phyloP scores from a whole-genome alignment of 352 stramenopile genomes.

The Pythium rhizo-oryzae region DNA sequence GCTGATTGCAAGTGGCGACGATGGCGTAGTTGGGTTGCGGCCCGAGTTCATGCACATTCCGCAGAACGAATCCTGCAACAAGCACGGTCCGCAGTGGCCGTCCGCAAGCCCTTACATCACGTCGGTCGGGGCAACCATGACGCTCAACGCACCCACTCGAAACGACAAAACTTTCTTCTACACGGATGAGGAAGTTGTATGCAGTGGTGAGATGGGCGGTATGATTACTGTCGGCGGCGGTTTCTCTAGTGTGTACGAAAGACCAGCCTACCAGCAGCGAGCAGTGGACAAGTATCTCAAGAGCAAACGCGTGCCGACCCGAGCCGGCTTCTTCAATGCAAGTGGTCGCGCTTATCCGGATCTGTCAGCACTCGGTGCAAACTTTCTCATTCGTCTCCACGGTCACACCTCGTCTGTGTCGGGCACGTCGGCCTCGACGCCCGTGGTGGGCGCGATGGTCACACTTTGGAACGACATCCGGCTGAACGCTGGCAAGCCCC shows the following conservation, averaged over 20 bases:
- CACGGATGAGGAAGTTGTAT: constrained; percentile 79
- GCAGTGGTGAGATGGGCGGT: constrained; percentile 63
- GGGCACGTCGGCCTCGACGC: constrained; percentile 88
- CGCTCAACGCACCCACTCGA: constrained; percentile 31
- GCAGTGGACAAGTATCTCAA: constrained; percentile 71
- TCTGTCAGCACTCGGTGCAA: constrained; percentile 72
- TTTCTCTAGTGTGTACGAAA: constrained; percentile 84
- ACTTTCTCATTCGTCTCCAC: constrained; percentile 72
- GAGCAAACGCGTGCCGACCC: constrained; percentile 46
- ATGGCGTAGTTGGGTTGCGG: constrained; percentile 80
- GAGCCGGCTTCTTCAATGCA: constrained; percentile 73
- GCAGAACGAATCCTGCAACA: constrained; percentile 53
- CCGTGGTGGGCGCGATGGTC: constrained; percentile 84
- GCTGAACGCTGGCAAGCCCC: constrained; percentile 74
- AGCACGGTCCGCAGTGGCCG: constrained; percentile 75
- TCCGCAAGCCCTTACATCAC: constrained; percentile 90
- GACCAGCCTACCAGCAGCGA: constrained; percentile 75
- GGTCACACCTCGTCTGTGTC: constrained; percentile 51
- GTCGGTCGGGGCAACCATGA: constrained; percentile 89
- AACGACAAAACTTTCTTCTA: constrained; percentile 56
- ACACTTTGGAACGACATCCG: constrained; percentile 88
- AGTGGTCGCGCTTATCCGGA: constrained; percentile 90
- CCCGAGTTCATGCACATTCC: constrained; percentile 65
- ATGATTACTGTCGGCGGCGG: constrained; percentile 88
- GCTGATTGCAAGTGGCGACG: constrained; percentile 85